These are phyloP conservation scores for Apiospora koreana DNA, from an alignment of 2,329 filamentous ascomycete species.

Conservation along the genomic window DNA sequence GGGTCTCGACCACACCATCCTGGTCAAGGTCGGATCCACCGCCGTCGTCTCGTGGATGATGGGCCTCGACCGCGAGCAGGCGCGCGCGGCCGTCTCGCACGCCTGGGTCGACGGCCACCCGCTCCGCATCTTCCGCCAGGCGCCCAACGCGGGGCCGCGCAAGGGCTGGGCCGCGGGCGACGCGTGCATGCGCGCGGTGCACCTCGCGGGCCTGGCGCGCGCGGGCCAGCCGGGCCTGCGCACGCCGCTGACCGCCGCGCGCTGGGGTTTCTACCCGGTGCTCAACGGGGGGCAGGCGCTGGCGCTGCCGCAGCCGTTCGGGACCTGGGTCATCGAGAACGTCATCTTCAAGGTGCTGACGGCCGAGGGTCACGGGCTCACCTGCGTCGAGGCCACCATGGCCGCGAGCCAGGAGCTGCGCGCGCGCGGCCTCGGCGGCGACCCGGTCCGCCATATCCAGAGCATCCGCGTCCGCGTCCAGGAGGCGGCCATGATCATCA, in stretches of 20 bases:
- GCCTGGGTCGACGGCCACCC: constrained; percentile 41
- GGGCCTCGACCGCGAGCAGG: constrained; percentile 33
- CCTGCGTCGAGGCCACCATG: constrained; percentile 20
- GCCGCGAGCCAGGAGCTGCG: constrained; percentile 16
- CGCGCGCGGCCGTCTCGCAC: constrained; percentile 37
- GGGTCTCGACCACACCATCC: constrained; percentile 43
- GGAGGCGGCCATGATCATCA: constrained; percentile 22
- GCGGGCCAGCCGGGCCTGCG: constrained; percentile 23
- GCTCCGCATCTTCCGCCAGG: constrained; percentile 34
- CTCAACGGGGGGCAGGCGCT: constrained; percentile 20
- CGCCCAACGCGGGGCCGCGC: constrained; percentile 35
- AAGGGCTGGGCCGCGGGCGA: constrained; percentile 45
- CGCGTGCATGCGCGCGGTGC: constrained; percentile 40
- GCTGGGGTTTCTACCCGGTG: constrained; percentile 38
- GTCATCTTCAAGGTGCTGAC: constrained; percentile 22
- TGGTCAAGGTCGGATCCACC: constrained; percentile 42
- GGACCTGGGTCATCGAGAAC: constrained; percentile 28
- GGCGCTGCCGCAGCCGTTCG: constrained; percentile 22
- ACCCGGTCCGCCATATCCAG: constrained; percentile 18
- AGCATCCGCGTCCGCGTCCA: constrained; percentile 19
- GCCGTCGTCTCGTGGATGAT: constrained; percentile 39
- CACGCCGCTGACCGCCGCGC: constrained; percentile 30
- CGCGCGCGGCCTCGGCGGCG: constrained; percentile 14
- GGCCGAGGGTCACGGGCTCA: constrained; percentile 22
- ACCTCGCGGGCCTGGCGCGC: constrained; percentile 33